These are phyloP conservation scores for Ceraceosorus bombacis DNA, from an alignment of 1,284 basidiomycete genomes.

Conservation along the genomic window DNA sequence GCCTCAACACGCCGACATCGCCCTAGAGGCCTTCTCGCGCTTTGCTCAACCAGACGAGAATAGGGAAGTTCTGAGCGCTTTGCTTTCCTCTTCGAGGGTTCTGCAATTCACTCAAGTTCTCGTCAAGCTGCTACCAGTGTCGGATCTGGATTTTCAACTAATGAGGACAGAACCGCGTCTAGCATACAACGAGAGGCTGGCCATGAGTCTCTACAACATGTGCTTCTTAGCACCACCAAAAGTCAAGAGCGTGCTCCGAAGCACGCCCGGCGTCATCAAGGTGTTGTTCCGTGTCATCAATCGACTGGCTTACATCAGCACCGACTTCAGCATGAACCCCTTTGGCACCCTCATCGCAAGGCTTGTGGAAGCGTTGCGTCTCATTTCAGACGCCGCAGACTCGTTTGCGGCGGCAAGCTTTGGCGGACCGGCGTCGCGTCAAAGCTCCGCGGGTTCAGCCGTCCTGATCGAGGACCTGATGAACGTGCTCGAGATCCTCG, in stretches of 20 bases:
- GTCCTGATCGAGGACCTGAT: slow-evolving; percentile 9
- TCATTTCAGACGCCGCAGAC: slow-evolving; percentile 71
- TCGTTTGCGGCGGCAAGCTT: slow-evolving; percentile 56
- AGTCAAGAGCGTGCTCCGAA: slow-evolving; percentile 64
- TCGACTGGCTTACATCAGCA: slow-evolving; percentile 49
- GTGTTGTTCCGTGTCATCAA: slow-evolving; percentile 51
- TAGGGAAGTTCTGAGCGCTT: slow-evolving; percentile 62
- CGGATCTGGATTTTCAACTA: slow-evolving; percentile 67
- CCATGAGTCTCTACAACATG: slow-evolving; percentile 75
- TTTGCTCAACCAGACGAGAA: slow-evolving; percentile 71
- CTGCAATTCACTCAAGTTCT: slow-evolving; percentile 63
- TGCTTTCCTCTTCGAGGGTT: slow-evolving; percentile 58
- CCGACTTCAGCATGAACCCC: slow-evolving; percentile 54
- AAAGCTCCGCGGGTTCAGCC: not conserved
- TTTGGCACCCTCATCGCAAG: slow-evolving; percentile 65
- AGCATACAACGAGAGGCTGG: slow-evolving; percentile 68
- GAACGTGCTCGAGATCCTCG: slow-evolving; percentile 5
- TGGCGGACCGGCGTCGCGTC: not conserved
- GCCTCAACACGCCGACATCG: slow-evolving; percentile 63
- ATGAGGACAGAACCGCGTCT: slow-evolving; percentile 62
- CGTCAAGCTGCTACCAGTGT: slow-evolving; percentile 71
- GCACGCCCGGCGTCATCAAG: slow-evolving; percentile 47
- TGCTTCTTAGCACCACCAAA: slow-evolving; percentile 71
- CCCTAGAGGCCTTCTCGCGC: slow-evolving; percentile 73
- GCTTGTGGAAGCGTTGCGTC: slow-evolving; percentile 72